Percentiles rank a stretch among this genome's conserved stretches.
phyloP scores from a whole-genome alignment of 345 rosid species.

The Aethionema arabicum region DNA sequence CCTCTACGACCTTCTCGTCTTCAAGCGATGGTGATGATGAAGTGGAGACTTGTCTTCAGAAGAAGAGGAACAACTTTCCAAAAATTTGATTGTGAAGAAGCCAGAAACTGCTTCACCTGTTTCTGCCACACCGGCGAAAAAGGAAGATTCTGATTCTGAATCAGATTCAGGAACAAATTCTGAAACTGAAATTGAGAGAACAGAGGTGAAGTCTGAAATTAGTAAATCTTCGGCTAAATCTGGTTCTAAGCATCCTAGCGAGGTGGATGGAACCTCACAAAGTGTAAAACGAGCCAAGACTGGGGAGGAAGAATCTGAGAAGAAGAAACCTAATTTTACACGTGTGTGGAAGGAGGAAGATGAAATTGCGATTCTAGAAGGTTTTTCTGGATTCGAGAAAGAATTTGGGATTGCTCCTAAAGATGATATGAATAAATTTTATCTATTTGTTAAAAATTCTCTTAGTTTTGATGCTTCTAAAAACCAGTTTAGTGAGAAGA shows the following conservation, averaged over 20 bases:
- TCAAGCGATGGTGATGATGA: constrained; percentile 37
- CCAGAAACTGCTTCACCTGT: background rate
- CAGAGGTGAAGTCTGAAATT: constrained; percentile 32
- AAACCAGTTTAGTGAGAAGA: no score
- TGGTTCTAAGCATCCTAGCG: constrained; percentile 18
- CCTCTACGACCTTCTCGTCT: constrained; percentile 25
- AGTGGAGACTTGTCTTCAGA: constrained; percentile 14
- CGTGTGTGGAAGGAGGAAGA: no score
- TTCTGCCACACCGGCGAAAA: background rate
- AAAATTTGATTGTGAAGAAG: constrained; percentile 3
- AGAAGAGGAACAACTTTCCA: constrained; percentile 12
- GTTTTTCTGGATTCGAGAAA: no score
- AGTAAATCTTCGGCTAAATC: constrained; percentile 4
- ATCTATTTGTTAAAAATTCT: no score
- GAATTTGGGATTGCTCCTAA: no score
- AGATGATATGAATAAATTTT: no score
- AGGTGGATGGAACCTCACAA: background rate
- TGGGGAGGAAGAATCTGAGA: constrained; percentile 1
- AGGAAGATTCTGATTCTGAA: constrained; percentile 26
- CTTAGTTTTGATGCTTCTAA: no score
- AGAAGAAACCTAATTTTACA: no score
- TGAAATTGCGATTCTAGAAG: no score
- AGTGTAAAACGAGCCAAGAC: constrained; percentile 33
- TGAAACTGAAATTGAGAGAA: constrained; percentile 23
- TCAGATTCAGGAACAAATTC: no score